phyloP scores from a whole-genome alignment of 1,139 yeast genomes.

The Torulaspora pretoriensis region DNA sequence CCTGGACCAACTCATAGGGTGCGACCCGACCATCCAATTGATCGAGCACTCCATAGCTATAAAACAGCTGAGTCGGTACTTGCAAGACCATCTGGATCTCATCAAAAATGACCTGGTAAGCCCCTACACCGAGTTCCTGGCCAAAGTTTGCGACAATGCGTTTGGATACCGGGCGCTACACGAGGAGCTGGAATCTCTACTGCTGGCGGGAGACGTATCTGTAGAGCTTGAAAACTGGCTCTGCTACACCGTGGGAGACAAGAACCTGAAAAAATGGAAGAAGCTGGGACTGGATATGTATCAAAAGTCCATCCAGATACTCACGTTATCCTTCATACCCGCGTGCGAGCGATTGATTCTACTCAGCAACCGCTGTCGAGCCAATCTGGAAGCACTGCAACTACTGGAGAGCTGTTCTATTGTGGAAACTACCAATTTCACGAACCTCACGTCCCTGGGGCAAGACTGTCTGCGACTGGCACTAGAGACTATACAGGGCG shows the following conservation, averaged over 20 bases:
- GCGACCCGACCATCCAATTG: conserved; percentile 7
- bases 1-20: conserved; percentile 6
- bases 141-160: conserved; percentile 17
- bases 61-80: conserved; percentile 14
- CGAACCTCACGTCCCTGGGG: conserved; percentile 4
- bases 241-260: conserved; percentile 55
- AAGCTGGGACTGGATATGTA: conserved; percentile 42
- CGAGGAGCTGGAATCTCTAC: conserved; percentile 14
- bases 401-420: conserved; percentile 4
- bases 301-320: conserved; percentile 23
- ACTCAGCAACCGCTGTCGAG: conserved; percentile 46
- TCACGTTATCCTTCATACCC: conserved; percentile 43
- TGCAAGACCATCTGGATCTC: conserved; percentile 19
- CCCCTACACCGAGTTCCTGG: conserved; percentile 20
- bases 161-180: conserved; percentile 14
- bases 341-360: conserved; percentile 55
- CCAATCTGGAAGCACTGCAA: conserved; percentile 27
- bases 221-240: conserved; percentile 46
- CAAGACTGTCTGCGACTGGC: conserved; percentile 7
- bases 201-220: conserved; percentile 23
- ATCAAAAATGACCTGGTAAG: conserved; percentile 15
- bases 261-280: conserved; percentile 60
- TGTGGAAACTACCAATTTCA: conserved; percentile 7
- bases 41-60: conserved; percentile 10
- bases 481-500: conserved; percentile 7